phyloP scores from a whole-genome alignment of 2,329 filamentous ascomycete species.

The Verticillium isaacii region DNA sequence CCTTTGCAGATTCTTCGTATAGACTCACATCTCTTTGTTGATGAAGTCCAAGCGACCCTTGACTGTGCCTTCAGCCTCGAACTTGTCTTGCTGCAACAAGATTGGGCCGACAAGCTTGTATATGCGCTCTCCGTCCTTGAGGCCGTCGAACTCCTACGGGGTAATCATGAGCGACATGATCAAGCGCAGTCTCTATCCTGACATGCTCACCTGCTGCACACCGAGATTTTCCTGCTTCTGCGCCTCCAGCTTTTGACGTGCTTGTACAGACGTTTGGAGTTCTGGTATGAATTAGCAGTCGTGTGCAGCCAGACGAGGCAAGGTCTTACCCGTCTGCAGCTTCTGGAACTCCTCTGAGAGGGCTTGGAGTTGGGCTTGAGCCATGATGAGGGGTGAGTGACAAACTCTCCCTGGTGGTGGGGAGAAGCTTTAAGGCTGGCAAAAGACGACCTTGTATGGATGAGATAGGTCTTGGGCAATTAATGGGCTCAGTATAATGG shows the following conservation, averaged over 20 bases:
- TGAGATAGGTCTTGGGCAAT: background rate
- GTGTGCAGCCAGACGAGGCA: background rate
- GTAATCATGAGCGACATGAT: background rate
- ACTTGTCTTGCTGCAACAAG: conserved; percentile 87
- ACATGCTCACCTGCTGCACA: conserved; percentile 65
- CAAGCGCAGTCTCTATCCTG: background rate
- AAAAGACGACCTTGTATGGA: background rate
- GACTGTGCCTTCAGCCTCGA: conserved; percentile 85
- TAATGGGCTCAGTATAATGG: no score
- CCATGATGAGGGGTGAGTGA: conserved; percentile 42
- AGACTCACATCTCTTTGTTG: conserved; percentile 75
- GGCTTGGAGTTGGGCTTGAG: conserved; percentile 73
- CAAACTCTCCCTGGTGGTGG: background rate
- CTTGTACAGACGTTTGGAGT: conserved; percentile 68
- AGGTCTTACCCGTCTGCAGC: conserved; percentile 68
- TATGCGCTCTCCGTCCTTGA: conserved; percentile 80
- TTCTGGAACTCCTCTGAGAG: conserved; percentile 86
- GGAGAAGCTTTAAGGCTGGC: background rate
- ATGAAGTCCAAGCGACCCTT: conserved; percentile 91
- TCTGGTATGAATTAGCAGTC: conserved; percentile 45
- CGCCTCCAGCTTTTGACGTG: conserved; percentile 86
- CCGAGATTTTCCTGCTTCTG: conserved; percentile 90
- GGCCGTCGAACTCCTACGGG: conserved; percentile 69
- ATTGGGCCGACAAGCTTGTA: conserved; percentile 96
- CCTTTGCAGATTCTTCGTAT: background rate